Evolutionary conservation across 192 early-diverging fungal species (phyloP), one percentile per base, ranked within the genome.

Genomic region (Borealophlyctis nickersoniae): DNA sequence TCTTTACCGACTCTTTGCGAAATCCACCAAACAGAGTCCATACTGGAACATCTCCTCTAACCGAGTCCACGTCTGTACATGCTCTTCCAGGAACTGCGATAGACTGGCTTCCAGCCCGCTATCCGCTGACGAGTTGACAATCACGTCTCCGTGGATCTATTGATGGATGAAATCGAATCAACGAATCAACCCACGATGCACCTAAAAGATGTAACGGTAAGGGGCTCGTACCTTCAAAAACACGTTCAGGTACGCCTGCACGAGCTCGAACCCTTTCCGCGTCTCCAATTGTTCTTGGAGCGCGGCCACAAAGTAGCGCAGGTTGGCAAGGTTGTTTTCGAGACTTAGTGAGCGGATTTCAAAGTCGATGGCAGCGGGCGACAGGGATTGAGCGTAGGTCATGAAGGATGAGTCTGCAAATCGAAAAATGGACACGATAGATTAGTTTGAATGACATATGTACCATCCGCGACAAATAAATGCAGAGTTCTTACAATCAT

Each of bases 261-360:
- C 81, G 69, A 94, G 75, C 70, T 98, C 96, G 77, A 92, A 98
- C 67, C 96, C 92, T 31, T 79, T 82, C 58, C 87, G 78, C 5
- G 80, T 76, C 54, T 74, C 66, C 19, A 94, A 70, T 45, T 80
- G 78, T 34, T 69, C 83, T 35, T 75, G 73, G 4, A 90, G 63
- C 0, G 90, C 87, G 50, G 81, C 72, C 36, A 95, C 60, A 62
- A 95, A 92, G 29, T 77, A 74, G 49, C 76, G 77, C 56, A 89
- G 65, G n/a, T 84, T 73, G 26, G 66, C 62, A 31, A 89, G 65
- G 50, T 86, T 80, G 52, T 86, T 80, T 31, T 91, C 88, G 1
- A 88, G 68, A 4, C 80, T 80, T 62, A 95, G 73, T 28, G 87
- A 86, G 16, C 94, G 81, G 61, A 98, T 76, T 67, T 95, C 93